Evolutionary conservation across 2,329 filamentous ascomycete genomes (phyloP).

Genomic region (Echinosphaeria canescens): DNA sequence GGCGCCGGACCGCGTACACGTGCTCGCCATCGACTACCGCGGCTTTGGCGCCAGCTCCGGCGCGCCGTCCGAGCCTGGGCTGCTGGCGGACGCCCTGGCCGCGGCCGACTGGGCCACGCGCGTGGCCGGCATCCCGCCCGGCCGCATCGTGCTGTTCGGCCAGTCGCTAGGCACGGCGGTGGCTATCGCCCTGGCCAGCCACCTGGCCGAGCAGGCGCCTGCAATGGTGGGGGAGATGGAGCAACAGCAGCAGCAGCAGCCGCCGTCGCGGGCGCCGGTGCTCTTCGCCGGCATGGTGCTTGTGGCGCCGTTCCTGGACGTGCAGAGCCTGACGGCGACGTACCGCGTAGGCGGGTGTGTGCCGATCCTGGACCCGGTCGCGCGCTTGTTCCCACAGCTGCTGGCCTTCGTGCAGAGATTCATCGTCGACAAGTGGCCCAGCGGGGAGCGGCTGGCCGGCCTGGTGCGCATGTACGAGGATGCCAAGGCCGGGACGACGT

Average conservation of each 20-base stretch:
- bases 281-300: constrained; percentile 66
- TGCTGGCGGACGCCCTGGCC: constrained; percentile 60
- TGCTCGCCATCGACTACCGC: constrained; percentile 80
- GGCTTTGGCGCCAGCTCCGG: constrained; percentile 71
- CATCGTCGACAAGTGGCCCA: constrained; percentile 69
- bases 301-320: constrained; percentile 56
- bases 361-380: constrained; percentile 60
- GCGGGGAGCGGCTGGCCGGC: constrained; percentile 39
- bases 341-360: constrained; percentile 65
- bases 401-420: constrained; percentile 35
- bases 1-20: constrained; percentile 54
- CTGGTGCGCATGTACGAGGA: no score
- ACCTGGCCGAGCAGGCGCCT: constrained; percentile 26
- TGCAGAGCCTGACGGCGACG: constrained; percentile 50
- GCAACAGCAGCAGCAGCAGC: no score
- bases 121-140: constrained; percentile 39
- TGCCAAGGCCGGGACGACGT: no score
- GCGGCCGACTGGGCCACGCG: constrained; percentile 52
- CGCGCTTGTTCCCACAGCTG: constrained; percentile 40
- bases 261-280: no score
- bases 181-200: constrained; percentile 49
- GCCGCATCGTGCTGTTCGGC: constrained; percentile 60
- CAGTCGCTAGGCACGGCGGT: constrained; percentile 84
- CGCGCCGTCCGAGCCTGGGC: constrained; percentile 55
- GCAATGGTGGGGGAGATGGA: constrained; percentile 23